Evolutionary conservation across 177 flowering plant genomes (phyloP), one percentile per base, ranked within the genome.

Genomic region (Vitis hybrid): DNA sequence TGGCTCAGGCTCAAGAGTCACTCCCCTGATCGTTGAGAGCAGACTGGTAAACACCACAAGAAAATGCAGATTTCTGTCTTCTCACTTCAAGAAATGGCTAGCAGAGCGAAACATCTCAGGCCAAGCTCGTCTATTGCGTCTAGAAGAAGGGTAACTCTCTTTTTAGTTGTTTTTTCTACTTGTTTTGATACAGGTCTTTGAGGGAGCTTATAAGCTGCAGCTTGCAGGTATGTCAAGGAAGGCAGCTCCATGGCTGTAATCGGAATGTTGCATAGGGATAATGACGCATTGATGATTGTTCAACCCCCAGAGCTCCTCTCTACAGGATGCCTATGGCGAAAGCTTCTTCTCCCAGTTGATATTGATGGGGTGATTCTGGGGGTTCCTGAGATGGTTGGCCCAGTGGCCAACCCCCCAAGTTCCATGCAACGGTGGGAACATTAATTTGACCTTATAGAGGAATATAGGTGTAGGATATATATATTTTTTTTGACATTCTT

Each of bases 181-280:
- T 56, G 46, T 48, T 57, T 52, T 19, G 21, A 48, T 11, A 15
- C 24, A 12, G 17, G 40, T 40, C 51, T 59, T 66, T 18, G 3
- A 11, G 17, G 6, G 40, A 57, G 32, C 69, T 65, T 52, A 48
- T 58, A n/a, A 14, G 17, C 40, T 49, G 54, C 8, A 27, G 11
- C n/a, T 72, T 55, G 71, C 87, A 88, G 89, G 78, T 88, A 86
- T 57, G 66, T 86, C 7, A 80, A 84, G 56, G 90, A 88, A 79
- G 88, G 92, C 46, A 74, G 80, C 81, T 59, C 24, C 17, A 77
- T 82, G 35, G 77, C 86, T 24, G 87, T 85, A 12, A 50, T 85
- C 18, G 90, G 90, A 66, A 74, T 85, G 74, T 66, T 88, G 77
- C 73, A 62, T 5, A 83, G 64, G 73, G 64, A 72, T 73, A 65